These are phyloP conservation scores for Sextonia rubra DNA, from an alignment of 164 flowering plant genomes.

Conservation along the genomic window DNA sequence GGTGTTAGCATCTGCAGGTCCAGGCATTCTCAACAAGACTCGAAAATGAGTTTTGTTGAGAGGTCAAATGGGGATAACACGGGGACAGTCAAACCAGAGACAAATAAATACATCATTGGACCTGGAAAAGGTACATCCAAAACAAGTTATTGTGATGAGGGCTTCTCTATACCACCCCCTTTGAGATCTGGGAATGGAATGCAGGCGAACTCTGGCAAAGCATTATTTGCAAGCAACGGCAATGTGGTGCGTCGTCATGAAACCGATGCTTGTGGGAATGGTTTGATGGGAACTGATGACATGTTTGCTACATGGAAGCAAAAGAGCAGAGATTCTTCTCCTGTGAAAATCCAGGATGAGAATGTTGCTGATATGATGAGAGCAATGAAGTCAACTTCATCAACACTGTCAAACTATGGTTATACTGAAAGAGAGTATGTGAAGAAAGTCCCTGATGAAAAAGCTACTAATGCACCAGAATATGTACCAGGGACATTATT, in stretches of 20 bases:
- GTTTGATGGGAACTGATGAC: conserved; percentile 42
- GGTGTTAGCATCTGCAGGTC: conserved; percentile 46
- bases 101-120: conserved; percentile 34
- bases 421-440: conserved; percentile 44
- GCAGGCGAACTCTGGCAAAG: conserved; percentile 46
- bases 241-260: conserved; percentile 34
- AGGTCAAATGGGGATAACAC: conserved; percentile 34
- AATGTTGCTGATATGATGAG: conserved; percentile 38
- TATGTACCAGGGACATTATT: conserved; percentile 60
- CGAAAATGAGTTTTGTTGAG: conserved; percentile 30
- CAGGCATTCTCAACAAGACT: conserved; percentile 33
- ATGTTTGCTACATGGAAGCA: conserved; percentile 69
- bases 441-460: conserved; percentile 50
- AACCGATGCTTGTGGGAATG: conserved; percentile 36
- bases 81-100: conserved; percentile 29
- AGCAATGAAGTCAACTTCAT: conserved; percentile 57
- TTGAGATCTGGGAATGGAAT: conserved; percentile 38
- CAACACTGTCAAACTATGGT: conserved; percentile 56
- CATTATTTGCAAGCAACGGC: conserved; percentile 51
- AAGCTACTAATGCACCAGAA: conserved; percentile 40
- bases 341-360: conserved; percentile 57
- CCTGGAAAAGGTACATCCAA: conserved; percentile 36
- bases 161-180: conserved; percentile 78
- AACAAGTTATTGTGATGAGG: conserved; percentile 43
- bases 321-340: conserved; percentile 71